Percentiles rank a stretch among this genome's conserved stretches.
Evolutionary conservation across 345 rosid genomes (phyloP).

Genomic region (Hibiscus trionum): DNA sequence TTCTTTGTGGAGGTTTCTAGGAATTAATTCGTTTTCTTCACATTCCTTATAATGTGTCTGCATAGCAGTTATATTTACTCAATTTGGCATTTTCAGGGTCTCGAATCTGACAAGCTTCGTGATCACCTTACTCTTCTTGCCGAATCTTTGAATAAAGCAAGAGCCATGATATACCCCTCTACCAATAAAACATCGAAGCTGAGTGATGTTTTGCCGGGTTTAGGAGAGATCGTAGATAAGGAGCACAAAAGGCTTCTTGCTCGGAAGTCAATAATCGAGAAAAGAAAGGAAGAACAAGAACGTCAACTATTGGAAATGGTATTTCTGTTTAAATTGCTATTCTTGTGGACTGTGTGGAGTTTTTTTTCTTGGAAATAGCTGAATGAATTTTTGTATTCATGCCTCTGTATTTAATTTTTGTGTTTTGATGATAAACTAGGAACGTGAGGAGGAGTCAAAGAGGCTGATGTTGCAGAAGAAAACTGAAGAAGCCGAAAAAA

Average conservation of each 20-base stretch:
- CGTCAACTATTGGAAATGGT: slow-evolving; percentile 90
- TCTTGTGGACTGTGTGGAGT: background rate
- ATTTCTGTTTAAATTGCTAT: slow-evolving; percentile 6
- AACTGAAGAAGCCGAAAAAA: slow-evolving; percentile 90
- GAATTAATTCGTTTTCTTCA: background rate
- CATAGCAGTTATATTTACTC: background rate
- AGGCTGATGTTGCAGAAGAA: slow-evolving; percentile 71
- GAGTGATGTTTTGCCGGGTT: slow-evolving; percentile 56
- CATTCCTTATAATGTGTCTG: background rate
- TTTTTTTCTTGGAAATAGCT: background rate
- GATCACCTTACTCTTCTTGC: slow-evolving; percentile 67
- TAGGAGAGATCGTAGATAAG: slow-evolving; percentile 76
- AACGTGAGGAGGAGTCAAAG: slow-evolving; percentile 83
- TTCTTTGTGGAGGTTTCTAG: background rate
- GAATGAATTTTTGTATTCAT: background rate
- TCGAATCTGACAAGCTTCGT: slow-evolving; percentile 78
- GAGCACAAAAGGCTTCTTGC: slow-evolving; percentile 94
- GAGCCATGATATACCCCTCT: slow-evolving; percentile 67
- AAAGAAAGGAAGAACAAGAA: slow-evolving; percentile 95
- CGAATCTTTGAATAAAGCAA: slow-evolving; percentile 68
- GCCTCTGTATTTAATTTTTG: background rate
- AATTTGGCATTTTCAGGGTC: slow-evolving; percentile 38
- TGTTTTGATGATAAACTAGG: slow-evolving; percentile 38
- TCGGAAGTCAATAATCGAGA: slow-evolving; percentile 86
- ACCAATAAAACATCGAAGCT: slow-evolving; percentile 63